These are phyloP conservation scores for Eremothecium coryli DNA, from an alignment of 1,139 yeast species.

Conservation along the genomic window DNA sequence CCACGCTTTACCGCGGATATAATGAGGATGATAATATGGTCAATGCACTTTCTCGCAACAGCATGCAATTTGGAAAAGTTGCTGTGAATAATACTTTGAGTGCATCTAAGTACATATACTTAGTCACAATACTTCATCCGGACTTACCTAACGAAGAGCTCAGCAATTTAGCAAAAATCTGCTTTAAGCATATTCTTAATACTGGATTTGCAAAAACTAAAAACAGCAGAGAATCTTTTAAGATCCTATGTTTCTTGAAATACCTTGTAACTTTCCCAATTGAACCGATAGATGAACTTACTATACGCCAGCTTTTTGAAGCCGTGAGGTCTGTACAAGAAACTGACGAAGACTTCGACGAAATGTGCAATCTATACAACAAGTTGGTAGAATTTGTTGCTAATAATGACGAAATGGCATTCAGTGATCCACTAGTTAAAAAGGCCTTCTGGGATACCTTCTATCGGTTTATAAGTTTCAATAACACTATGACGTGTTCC, in stretches of 20 bases:
- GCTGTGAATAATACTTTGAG: neutral
- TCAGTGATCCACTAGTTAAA: neutral
- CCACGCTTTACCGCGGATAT: neutral
- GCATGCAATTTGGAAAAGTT: neutral
- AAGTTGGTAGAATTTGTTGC: constrained; percentile 1
- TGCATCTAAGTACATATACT: neutral
- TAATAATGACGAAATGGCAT: neutral
- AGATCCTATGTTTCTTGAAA: constrained; percentile 4
- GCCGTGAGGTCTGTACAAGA: constrained; percentile 3
- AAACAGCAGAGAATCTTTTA: constrained; percentile 6
- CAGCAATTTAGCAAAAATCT: neutral
- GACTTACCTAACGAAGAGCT: neutral
- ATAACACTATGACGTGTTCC: constrained; percentile 17
- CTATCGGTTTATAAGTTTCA: constrained; percentile 15
- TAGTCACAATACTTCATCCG: constrained; percentile 1
- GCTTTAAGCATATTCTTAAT: neutral
- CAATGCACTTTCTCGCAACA: neutral
- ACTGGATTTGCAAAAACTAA: constrained; percentile 3
- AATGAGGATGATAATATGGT: neutral
- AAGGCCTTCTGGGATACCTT: constrained; percentile 16
- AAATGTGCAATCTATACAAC: constrained; percentile 6
- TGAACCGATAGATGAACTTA: neutral
- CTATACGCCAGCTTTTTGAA: constrained; percentile 5
- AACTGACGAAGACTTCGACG: constrained; percentile 4
- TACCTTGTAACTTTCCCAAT: neutral